These are phyloP conservation scores for Rhodosporidiobolus sp. DNA, from an alignment of 768 basidiomycete species.

Conservation along the genomic window DNA sequence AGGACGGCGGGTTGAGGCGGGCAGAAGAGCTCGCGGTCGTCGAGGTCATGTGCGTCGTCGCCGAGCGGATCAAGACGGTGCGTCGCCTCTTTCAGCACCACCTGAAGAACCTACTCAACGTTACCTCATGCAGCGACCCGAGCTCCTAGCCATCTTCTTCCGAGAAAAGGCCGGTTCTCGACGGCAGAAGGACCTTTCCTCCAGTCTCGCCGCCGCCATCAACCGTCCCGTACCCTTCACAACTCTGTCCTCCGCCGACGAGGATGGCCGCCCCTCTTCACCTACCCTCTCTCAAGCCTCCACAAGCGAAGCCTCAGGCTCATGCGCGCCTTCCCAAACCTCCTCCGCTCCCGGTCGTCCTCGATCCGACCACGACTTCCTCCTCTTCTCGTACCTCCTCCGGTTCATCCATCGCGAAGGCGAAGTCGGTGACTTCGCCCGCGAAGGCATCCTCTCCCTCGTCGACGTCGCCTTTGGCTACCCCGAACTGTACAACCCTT, in stretches of 20 bases:
- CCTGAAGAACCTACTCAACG: background rate
- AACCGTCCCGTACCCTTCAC: constrained; percentile 31
- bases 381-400: constrained; percentile 90
- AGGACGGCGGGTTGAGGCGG: constrained; percentile 53
- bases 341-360: constrained; percentile 55
- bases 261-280: constrained; percentile 50
- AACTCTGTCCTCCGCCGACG: constrained; percentile 21
- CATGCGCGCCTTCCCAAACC: constrained; percentile 46
- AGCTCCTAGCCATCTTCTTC: constrained; percentile 94
- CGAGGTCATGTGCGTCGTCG: constrained; percentile 83
- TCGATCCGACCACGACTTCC: constrained; percentile 80
- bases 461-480: constrained; percentile 83
- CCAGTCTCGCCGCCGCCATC: constrained; percentile 30
- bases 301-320: constrained; percentile 56
- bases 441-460: constrained; percentile 85
- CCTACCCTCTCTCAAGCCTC: constrained; percentile 60
- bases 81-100: background rate
- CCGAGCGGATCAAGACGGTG: constrained; percentile 78
- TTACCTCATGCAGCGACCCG: constrained; percentile 56
- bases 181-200: constrained; percentile 33
- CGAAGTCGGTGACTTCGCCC: constrained; percentile 85
- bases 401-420: constrained; percentile 94
- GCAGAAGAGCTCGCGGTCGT: constrained; percentile 61
- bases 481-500: constrained; percentile 3
- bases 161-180: constrained; percentile 83